These are phyloP conservation scores for Flammula alnicola DNA, from an alignment of 1,284 basidiomycete species.

Conservation along the genomic window DNA sequence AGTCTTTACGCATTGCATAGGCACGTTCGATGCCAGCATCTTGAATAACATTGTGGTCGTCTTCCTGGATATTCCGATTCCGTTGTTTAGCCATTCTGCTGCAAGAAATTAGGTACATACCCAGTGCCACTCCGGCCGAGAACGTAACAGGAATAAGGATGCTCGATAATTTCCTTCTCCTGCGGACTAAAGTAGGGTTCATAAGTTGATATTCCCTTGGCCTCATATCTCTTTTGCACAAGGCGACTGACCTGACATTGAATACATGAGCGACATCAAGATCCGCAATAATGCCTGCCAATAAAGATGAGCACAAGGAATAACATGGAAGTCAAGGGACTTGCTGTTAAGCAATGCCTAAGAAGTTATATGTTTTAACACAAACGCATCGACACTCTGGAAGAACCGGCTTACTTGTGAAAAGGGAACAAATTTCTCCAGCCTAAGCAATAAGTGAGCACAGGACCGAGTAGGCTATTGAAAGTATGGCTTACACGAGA, in stretches of 20 bases:
- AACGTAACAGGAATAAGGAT: constrained; percentile 67
- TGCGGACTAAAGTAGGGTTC: constrained; percentile 49
- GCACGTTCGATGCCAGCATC: constrained; percentile 69
- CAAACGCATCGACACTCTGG: not conserved
- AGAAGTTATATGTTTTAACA: constrained; percentile 4
- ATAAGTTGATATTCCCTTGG: not conserved
- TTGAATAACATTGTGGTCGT: constrained; percentile 80
- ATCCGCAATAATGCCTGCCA: constrained; percentile 39
- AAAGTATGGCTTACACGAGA: constrained; percentile 50
- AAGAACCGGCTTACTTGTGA: constrained; percentile 54
- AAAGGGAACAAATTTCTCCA: constrained; percentile 70
- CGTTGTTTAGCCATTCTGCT: constrained; percentile 11
- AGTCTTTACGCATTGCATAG: constrained; percentile 42
- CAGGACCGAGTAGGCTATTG: not conserved
- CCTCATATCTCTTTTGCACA: not conserved
- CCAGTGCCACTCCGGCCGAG: constrained; percentile 77
- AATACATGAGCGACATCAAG: constrained; percentile 58
- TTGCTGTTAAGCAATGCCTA: constrained; percentile 56
- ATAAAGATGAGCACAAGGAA: constrained; percentile 9
- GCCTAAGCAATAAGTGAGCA: constrained; percentile 36
- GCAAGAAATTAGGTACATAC: constrained; percentile 37
- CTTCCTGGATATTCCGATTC: constrained; percentile 54
- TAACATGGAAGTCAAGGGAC: not conserved
- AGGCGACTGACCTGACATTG: constrained; percentile 34
- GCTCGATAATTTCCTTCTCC: constrained; percentile 70